phyloP scores from a whole-genome alignment of 2,329 filamentous ascomycete species.

The Cordyceps pruinosa region DNA sequence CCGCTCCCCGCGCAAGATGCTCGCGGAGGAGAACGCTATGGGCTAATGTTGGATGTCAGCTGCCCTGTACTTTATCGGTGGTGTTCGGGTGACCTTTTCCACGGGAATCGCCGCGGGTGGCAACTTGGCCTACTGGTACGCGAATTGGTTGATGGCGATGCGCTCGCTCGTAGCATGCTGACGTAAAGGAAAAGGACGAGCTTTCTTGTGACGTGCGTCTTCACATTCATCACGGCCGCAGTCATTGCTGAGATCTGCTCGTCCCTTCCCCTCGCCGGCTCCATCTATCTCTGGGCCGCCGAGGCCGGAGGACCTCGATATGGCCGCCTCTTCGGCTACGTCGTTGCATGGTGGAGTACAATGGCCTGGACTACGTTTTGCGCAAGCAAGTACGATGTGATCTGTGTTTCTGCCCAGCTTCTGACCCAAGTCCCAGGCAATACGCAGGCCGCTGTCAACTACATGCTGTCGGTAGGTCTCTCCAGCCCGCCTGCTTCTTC shows the following conservation, averaged over 20 bases:
- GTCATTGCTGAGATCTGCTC: conserved; percentile 56
- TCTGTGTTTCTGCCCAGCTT: too few species aligned
- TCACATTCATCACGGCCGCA: conserved; percentile 54
- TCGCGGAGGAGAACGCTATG: neutral
- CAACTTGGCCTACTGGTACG: conserved; percentile 52
- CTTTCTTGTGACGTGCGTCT: conserved; percentile 52
- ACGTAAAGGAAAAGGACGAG: conserved; percentile 39
- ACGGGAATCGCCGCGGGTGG: conserved; percentile 56
- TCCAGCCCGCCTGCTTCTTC: neutral
- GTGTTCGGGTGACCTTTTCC: conserved; percentile 54
- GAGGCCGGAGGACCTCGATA: conserved; percentile 48
- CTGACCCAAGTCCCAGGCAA: conserved; percentile 29
- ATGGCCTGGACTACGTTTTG: conserved; percentile 56
- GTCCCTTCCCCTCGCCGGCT: conserved; percentile 50
- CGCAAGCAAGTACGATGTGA: conserved; percentile 31
- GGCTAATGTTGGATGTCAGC: conserved; percentile 30
- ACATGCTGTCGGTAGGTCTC: conserved; percentile 41
- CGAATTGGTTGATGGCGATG: too few species aligned
- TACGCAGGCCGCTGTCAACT: conserved; percentile 44
- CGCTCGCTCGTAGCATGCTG: neutral
- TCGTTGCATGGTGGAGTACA: conserved; percentile 60
- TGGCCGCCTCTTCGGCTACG: conserved; percentile 49
- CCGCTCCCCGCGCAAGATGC: neutral
- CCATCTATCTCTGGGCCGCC: conserved; percentile 56
- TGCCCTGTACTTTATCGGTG: conserved; percentile 54